phyloP scores from a whole-genome alignment of 2,329 filamentous ascomycete species.

The Monilinia vaccinii-corymbosi region DNA sequence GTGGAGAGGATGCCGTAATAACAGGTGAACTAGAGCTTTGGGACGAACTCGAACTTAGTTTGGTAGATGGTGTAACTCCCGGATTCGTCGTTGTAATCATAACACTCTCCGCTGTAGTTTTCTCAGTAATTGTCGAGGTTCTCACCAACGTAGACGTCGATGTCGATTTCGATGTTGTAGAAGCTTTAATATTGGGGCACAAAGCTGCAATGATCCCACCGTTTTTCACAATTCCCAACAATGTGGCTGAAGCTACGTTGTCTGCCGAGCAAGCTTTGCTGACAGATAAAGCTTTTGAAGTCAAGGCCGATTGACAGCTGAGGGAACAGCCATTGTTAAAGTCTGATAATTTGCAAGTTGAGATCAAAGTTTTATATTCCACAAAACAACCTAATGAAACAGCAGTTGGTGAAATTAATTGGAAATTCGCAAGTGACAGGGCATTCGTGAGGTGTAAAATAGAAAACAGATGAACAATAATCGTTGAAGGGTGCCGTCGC shows the following conservation, averaged over 20 bases:
- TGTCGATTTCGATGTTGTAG: constrained; percentile 8
- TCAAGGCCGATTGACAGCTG: constrained; percentile 20
- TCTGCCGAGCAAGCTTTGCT: constrained; percentile 17
- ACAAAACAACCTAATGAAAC: constrained; percentile 22
- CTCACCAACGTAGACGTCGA: constrained; percentile 4
- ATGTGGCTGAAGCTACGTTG: constrained; percentile 17
- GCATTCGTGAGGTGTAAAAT: constrained; percentile 20
- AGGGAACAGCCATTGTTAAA: constrained; percentile 25
- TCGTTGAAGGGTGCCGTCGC: not conserved
- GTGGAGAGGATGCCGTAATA: not conserved
- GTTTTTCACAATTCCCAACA: constrained; percentile 26
- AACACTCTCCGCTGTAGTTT: constrained; percentile 7
- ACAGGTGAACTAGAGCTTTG: not conserved
- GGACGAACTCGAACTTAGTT: not conserved
- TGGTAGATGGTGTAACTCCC: not conserved
- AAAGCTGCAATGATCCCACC: constrained; percentile 26
- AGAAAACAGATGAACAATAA: constrained; percentile 14
- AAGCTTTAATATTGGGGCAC: constrained; percentile 17
- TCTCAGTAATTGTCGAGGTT: constrained; percentile 6
- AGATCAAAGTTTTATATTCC: constrained; percentile 24
- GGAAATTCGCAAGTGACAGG: constrained; percentile 28
- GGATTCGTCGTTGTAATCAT: constrained; percentile 3
- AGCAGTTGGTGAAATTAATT: constrained; percentile 19
- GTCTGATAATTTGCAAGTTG: constrained; percentile 21
- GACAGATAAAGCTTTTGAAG: constrained; percentile 16